A percentile compares a stretch with the other conserved stretches of the same genome.
Evolutionary conservation across 2,329 filamentous ascomycete species (phyloP).

Genomic region (Capronia coronata): DNA sequence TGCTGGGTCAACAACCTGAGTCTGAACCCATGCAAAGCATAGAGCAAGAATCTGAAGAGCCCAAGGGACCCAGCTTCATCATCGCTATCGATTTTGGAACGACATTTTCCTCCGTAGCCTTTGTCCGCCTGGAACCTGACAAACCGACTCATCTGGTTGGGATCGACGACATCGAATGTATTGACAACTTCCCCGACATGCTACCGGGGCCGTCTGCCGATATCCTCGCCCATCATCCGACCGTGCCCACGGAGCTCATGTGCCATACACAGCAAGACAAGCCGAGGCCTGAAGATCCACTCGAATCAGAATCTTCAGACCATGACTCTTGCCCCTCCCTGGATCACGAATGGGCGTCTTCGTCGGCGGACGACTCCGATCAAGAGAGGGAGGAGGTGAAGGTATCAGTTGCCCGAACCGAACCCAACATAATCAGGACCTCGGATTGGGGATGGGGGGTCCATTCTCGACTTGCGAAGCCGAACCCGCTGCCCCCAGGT

Average conservation of each 20-base stretch:
- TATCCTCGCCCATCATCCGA: neutral
- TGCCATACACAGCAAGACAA: neutral
- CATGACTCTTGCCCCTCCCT: neutral
- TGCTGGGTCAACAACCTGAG: no score
- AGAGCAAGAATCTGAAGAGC: neutral
- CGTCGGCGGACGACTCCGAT: neutral
- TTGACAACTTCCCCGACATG: slow-evolving; percentile 82
- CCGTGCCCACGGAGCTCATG: slow-evolving; percentile 6
- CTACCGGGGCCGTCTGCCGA: slow-evolving; percentile 80
- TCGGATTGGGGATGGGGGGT: slow-evolving; percentile 8
- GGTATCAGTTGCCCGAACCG: no score
- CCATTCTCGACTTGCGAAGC: neutral
- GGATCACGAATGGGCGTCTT: neutral
- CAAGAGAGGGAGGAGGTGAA: neutral
- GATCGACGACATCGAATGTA: slow-evolving; percentile 96
- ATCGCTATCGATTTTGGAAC: slow-evolving; percentile 98
- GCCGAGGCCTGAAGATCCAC: neutral
- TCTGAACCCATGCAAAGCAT: neutral
- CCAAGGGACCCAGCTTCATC: slow-evolving; percentile 61
- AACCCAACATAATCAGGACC: neutral
- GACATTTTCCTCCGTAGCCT: slow-evolving; percentile 92
- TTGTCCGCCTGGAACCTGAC: slow-evolving; percentile 39
- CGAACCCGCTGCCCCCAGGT: neutral
- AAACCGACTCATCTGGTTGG: slow-evolving; percentile 39
- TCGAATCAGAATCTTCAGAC: neutral